These are phyloP conservation scores for Glaciozyma antarctica DNA, from an alignment of 768 basidiomycete species.

Conservation along the genomic window DNA sequence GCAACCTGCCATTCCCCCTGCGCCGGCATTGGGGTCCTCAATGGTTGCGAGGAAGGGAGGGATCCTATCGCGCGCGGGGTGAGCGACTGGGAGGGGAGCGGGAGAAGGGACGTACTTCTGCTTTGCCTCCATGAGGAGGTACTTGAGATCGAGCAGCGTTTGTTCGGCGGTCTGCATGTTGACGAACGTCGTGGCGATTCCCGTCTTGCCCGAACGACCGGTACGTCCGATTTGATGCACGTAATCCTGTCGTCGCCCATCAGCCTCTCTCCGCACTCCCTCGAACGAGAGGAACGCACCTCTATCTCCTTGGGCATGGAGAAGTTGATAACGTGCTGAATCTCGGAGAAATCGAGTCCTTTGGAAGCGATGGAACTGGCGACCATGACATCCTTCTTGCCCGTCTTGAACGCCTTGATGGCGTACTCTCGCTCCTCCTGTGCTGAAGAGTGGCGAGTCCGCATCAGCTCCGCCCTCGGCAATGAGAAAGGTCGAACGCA, in stretches of 20 bases:
- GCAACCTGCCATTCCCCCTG: constrained; percentile 71
- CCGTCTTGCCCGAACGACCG: constrained; percentile 93
- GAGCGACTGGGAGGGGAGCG: not conserved
- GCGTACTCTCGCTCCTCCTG: constrained; percentile 99
- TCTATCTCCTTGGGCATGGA: constrained; percentile 99
- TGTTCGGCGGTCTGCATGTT: constrained; percentile 97
- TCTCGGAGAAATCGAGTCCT: constrained; percentile 96
- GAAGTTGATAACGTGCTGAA: constrained; percentile 98
- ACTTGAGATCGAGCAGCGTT: constrained; percentile 91
- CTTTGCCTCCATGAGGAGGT: constrained; percentile 89
- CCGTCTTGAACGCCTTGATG: constrained; percentile 94
- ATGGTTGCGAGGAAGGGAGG: constrained; percentile 83
- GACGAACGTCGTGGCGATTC: constrained; percentile 96
- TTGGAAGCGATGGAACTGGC: constrained; percentile 96
- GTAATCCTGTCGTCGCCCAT: constrained; percentile 52
- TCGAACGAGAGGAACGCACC: constrained; percentile 8
- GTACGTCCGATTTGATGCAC: constrained; percentile 99
- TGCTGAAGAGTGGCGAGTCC: constrained; percentile 44
- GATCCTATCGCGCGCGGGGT: constrained; percentile 50
- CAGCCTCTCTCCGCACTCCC: no score
- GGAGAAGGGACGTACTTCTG: constrained; percentile 60
- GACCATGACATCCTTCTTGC: constrained; percentile 98
- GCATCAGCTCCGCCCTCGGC: not conserved
- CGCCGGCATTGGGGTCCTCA: constrained; percentile 76
- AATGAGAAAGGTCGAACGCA: constrained; percentile 41